Base-by-base conservation (phyloP, 2,329 filamentous ascomycete genomes). In the Hyphodiscus sp. region DNA sequence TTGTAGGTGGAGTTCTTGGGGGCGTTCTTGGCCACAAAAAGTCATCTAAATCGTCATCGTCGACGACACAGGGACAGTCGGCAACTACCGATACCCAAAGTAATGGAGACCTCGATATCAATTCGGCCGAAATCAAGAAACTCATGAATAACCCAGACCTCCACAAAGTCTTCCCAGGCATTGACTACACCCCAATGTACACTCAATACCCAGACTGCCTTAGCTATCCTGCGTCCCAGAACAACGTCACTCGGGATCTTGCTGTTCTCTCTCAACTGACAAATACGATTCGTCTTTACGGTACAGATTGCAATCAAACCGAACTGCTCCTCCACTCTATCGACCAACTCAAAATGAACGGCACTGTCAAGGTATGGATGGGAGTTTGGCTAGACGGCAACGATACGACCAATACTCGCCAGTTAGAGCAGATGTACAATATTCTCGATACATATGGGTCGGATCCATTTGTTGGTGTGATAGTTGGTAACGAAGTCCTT, bases 221-320 rank as follows among this genome's bases (percentile, higher is more conserved):
- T 30, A 73, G 78, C 51, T 80, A 85, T 61, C 88, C 89, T 0
- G 87, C 92, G 0, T 91, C 86, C 33, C 92, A 96, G 68, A 96
- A 97, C 73, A 96, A 97, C 68, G 78, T 97, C 60, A 97, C 94
- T 0, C 83, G 89, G 50, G 92, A 97, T 68, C 75, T 96, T 54
- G 92, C 94, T 1, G 85, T 96, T 10, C 82, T 97, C 49, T 91
- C 88, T 13, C 91, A 96, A 68, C 76, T 97, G 44, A 96, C 91
- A 55, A 91, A 95, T 68, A 85, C 84, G 2, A 81, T 97, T 47
- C 86, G 92, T 8, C 77, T 96, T 1, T 97, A 97, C 68, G 92
- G 92, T 48, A 97, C 90, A 13, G 92, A 97, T 73, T 97, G 92
- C 78, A 96, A 96, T 71, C 92, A 97, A 71, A 97, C 92, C 0